phyloP scores from a whole-genome alignment of 169 alveolate species.

The Miamiensis avidus region DNA sequence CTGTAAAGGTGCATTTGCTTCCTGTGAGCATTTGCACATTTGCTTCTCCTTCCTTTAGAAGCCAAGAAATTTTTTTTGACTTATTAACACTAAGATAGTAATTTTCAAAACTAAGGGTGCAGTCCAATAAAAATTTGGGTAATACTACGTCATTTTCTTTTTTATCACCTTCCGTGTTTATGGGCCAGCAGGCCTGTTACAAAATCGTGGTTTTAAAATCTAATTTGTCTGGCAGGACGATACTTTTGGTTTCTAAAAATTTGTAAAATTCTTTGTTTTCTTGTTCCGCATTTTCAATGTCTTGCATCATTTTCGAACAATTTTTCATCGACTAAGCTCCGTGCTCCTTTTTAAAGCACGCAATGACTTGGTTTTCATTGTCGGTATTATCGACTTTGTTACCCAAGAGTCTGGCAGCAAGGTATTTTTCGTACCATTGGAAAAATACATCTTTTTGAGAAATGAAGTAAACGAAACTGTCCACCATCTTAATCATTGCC shows the following conservation, averaged over 20 bases:
- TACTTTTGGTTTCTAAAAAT: neutral
- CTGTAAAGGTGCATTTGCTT: neutral
- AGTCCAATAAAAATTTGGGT: neutral
- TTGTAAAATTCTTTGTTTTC: neutral
- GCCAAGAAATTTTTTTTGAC: neutral
- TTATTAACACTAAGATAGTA: too few relatives aligned
- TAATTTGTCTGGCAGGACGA: neutral
- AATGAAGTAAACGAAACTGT: neutral
- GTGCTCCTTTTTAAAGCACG: neutral
- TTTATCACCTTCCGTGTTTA: neutral
- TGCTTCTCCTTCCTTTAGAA: neutral
- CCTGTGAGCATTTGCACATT: neutral
- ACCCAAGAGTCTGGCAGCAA: neutral
- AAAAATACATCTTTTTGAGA: neutral
- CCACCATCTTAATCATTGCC: neutral
- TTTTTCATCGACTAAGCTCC: neutral
- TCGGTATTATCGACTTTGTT: neutral
- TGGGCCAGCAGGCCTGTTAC: neutral
- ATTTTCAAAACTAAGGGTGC: neutral
- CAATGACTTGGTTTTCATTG: neutral
- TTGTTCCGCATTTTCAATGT: neutral
- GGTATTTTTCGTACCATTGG: neutral
- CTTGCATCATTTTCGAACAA: neutral
- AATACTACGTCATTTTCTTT: too few relatives aligned
- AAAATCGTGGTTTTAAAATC: neutral